Conservation (phyloP, 345 rosid species). For the Gossypium mustelinum region DNA sequence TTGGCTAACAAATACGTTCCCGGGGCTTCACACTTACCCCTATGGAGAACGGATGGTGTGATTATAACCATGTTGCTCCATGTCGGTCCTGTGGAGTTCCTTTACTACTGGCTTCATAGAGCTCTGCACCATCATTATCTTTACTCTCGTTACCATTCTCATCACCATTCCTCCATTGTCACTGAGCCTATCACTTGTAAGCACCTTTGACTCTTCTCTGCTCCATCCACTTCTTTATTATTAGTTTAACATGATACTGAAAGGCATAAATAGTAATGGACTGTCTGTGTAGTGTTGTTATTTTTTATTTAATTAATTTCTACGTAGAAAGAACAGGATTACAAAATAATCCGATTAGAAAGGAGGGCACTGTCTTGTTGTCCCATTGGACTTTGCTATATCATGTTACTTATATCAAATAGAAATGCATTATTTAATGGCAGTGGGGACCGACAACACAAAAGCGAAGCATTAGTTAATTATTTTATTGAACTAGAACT, state of each 20-base stretch:
- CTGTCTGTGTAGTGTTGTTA: too few relatives aligned
- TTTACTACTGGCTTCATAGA: constrained; percentile 78
- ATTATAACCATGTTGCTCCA: constrained; percentile 44
- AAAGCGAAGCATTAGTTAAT: too few relatives aligned
- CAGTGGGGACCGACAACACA: too few relatives aligned
- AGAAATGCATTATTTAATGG: too few relatives aligned
- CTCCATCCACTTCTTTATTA: not conserved
- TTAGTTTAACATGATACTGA: not conserved
- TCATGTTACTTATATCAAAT: too few relatives aligned
- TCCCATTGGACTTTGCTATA: too few relatives aligned
- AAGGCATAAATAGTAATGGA: too few relatives aligned
- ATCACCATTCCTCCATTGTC: constrained; percentile 79
- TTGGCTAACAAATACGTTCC: constrained; percentile 6
- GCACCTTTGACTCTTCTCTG: not conserved
- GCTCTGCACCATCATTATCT: constrained; percentile 78
- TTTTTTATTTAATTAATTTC: too few relatives aligned
- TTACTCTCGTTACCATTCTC: constrained; percentile 86
- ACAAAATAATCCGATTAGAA: too few relatives aligned
- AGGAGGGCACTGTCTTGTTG: too few relatives aligned
- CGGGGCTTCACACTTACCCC: constrained; percentile 34
- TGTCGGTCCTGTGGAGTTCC: constrained; percentile 72
- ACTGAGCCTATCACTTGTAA: constrained; percentile 85
- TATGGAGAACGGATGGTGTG: constrained; percentile 62
- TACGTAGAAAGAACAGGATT: too few relatives aligned
- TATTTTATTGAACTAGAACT: too few relatives aligned